Conservation (phyloP, 768 basidiomycete genomes). For the Dioszegia aurantiaca region DNA sequence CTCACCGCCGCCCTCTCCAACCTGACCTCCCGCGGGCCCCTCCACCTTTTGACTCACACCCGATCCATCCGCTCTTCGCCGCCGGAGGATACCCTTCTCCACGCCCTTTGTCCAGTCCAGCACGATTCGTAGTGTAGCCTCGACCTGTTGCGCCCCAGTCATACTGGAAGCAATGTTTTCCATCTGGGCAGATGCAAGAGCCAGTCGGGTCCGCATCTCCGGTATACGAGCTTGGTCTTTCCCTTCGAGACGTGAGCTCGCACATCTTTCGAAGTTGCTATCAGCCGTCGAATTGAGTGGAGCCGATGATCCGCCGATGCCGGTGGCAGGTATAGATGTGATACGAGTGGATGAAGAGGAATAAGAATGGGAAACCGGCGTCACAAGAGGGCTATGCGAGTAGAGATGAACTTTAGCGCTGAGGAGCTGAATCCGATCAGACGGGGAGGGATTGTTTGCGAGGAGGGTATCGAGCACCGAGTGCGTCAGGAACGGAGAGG, state of each 20-base stretch:
- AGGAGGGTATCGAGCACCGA: slow-evolving; percentile 24
- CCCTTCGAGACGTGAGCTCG: not conserved
- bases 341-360: too few species aligned
- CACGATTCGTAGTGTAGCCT: slow-evolving; percentile 2
- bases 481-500: slow-evolving; percentile 32
- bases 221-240: slow-evolving; percentile 3
- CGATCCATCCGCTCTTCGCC: slow-evolving; percentile 2
- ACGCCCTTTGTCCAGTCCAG: slow-evolving; percentile 10
- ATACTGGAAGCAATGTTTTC: not conserved
- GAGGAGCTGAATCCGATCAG: slow-evolving; percentile 29
- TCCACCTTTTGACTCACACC: too few species aligned
- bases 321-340: too few species aligned
- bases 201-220: slow-evolving; percentile 19
- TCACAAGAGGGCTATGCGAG: slow-evolving; percentile 7
- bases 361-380: too few species aligned
- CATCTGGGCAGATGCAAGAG: slow-evolving; percentile 17
- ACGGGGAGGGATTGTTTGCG: slow-evolving; percentile 1
- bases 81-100: slow-evolving; percentile 5
- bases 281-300: too few species aligned
- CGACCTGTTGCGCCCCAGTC: not conserved
- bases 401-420: slow-evolving; percentile 34
- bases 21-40: not conserved
- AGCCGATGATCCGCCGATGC: too few species aligned
- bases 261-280: not conserved
- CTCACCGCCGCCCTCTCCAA: not conserved